Conservation (phyloP, 2,329 filamentous ascomycete species). For the Ascochyta lentis region DNA sequence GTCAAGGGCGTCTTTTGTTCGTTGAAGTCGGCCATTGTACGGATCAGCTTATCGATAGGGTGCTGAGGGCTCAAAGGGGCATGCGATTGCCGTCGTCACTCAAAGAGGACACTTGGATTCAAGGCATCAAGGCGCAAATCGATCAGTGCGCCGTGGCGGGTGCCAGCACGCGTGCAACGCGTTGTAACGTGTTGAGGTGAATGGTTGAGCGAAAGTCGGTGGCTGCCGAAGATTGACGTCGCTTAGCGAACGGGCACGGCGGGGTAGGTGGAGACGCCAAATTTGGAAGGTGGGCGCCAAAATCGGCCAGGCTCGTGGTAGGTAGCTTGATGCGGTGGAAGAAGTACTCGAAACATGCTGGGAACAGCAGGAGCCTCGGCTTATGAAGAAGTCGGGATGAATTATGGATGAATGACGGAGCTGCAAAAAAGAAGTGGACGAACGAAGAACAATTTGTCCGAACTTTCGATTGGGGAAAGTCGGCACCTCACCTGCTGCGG, state of each 20-base stretch:
- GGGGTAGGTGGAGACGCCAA: conserved; percentile 20
- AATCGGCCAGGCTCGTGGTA: conserved; percentile 6
- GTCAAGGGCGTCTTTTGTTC: conserved; percentile 36
- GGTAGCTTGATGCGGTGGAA: conserved; percentile 8
- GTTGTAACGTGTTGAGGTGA: conserved; percentile 21
- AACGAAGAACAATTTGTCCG: conserved; percentile 7
- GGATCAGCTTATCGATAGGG: conserved; percentile 4
- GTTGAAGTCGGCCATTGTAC: conserved; percentile 34
- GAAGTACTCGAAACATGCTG: not conserved
- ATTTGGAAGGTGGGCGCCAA: conserved; percentile 14
- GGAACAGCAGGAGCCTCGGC: conserved; percentile 7
- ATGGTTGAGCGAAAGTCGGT: conserved; percentile 20
- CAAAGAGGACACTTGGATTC: conserved; percentile 5
- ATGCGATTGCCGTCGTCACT: conserved; percentile 16
- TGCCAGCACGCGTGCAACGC: conserved; percentile 17
- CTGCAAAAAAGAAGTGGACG: conserved; percentile 7
- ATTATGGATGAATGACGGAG: conserved; percentile 16
- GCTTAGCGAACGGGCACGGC: conserved; percentile 17
- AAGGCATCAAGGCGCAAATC: conserved; percentile 20
- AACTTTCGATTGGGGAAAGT: conserved; percentile 12
- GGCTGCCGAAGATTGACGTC: conserved; percentile 19
- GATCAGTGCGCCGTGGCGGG: conserved; percentile 17
- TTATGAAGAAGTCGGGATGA: conserved; percentile 7
- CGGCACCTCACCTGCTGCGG: conserved; percentile 14
- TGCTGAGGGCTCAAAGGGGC: conserved; percentile 8